Evolutionary conservation across 495 filamentous ascomycete species (phyloP).

Genomic region (Glonium stellatum): DNA sequence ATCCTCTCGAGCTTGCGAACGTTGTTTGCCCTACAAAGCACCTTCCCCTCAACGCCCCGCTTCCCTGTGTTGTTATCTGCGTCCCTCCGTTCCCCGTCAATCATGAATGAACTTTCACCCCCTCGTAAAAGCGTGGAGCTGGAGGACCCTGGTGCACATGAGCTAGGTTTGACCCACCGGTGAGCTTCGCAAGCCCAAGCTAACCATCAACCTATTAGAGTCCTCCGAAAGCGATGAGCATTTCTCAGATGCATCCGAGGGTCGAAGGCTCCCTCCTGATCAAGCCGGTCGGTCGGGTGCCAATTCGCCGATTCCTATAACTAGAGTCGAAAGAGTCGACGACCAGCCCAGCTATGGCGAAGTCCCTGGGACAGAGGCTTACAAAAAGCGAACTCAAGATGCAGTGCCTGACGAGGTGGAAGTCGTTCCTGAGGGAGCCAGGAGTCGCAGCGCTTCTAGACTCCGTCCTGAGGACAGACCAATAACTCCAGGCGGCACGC

Average conservation of each 20-base stretch:
- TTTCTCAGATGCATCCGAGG: conserved; percentile 84
- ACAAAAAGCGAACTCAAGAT: conserved; percentile 51
- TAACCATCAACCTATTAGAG: conserved; percentile 33
- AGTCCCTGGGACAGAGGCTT: conserved; percentile 55
- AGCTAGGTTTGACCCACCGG: conserved; percentile 54
- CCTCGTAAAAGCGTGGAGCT: conserved; percentile 55
- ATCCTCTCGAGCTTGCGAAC: no score
- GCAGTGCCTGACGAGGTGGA: conserved; percentile 61
- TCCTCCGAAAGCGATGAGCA: conserved; percentile 74
- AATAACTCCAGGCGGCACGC: conserved; percentile 47
- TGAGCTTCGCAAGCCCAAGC: neutral
- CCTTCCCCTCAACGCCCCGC: no score
- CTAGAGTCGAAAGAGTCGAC: conserved; percentile 54
- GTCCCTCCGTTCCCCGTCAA: conserved; percentile 8
- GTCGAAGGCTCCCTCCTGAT: conserved; percentile 32
- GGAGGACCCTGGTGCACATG: conserved; percentile 75
- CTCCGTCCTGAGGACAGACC: conserved; percentile 34
- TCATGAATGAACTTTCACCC: conserved; percentile 51
- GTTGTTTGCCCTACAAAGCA: no score
- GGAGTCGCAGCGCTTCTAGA: conserved; percentile 44
- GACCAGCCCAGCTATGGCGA: conserved; percentile 52
- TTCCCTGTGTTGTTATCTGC: neutral
- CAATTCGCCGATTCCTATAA: conserved; percentile 53
- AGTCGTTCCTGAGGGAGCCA: conserved; percentile 50
- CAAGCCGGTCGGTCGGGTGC: conserved; percentile 28